Evolutionary conservation across 2,329 filamentous ascomycete genomes (phyloP).

Genomic region (Metarhizium rileyi): DNA sequence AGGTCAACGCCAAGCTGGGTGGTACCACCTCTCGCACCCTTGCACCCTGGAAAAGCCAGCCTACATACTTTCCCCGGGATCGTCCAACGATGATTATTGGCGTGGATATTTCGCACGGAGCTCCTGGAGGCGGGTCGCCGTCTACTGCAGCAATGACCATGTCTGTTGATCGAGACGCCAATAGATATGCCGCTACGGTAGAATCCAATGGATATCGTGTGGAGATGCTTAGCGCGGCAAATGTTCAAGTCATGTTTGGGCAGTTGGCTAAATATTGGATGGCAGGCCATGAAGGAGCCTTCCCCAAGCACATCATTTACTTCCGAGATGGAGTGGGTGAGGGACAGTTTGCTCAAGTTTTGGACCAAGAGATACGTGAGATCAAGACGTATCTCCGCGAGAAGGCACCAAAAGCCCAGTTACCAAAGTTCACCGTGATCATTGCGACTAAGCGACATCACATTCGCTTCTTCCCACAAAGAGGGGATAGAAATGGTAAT

Average conservation of each 20-base stretch:
- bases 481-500: constrained; percentile 67
- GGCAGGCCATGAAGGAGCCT: constrained; percentile 29
- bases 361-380: constrained; percentile 65
- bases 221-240: constrained; percentile 65
- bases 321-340: constrained; percentile 90
- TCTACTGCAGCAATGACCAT: constrained; percentile 86
- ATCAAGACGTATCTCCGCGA: constrained; percentile 53
- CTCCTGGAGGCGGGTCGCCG: constrained; percentile 53
- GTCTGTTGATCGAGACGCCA: constrained; percentile 60
- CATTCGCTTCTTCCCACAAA: constrained; percentile 77
- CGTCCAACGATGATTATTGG: constrained; percentile 75
- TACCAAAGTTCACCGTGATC: constrained; percentile 69
- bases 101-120: constrained; percentile 79
- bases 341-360: constrained; percentile 70
- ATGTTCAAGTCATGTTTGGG: constrained; percentile 56
- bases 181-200: constrained; percentile 68
- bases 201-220: constrained; percentile 75
- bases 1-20: constrained; percentile 92
- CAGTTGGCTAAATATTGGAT: constrained; percentile 59
- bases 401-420: constrained; percentile 22
- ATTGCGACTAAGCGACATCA: constrained; percentile 92
- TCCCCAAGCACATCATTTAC: constrained; percentile 73
- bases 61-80: constrained; percentile 26
- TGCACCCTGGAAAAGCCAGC: constrained; percentile 22
- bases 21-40: constrained; percentile 55